Conservation (phyloP, 176 grass and related monocot species). For the Puccinellia tenuiflora region DNA sequence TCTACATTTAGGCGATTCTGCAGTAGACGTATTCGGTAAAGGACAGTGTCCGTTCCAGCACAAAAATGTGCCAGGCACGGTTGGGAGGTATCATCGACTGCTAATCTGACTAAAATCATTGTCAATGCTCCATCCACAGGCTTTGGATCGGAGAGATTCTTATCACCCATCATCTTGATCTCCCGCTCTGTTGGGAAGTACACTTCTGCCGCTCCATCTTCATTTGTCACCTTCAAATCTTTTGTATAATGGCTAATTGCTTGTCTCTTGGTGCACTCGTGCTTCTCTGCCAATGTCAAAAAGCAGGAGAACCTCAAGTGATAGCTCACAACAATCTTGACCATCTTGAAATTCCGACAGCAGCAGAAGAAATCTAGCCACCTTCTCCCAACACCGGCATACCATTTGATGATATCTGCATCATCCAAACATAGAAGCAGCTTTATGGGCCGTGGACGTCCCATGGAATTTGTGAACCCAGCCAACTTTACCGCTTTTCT, state of each 20-base stretch:
- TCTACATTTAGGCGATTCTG: constrained; percentile 87
- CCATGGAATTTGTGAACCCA: constrained; percentile 89
- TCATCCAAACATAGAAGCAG: constrained; percentile 88
- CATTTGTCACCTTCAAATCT: constrained; percentile 67
- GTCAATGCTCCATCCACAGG: constrained; percentile 78
- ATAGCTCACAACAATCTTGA: constrained; percentile 79
- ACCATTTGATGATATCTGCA: constrained; percentile 90
- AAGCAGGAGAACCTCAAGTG: constrained; percentile 98
- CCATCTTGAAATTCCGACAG: constrained; percentile 80
- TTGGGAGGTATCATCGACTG: constrained; percentile 40
- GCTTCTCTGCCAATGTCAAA: constrained; percentile 87
- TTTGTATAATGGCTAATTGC: constrained; percentile 87
- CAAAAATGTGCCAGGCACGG: constrained; percentile 82
- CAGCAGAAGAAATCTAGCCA: constrained; percentile 97
- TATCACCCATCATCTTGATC: constrained; percentile 94
- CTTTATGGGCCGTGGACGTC: constrained; percentile 71
- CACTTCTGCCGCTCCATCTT: constrained; percentile 40
- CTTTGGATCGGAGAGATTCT: constrained; percentile 64
- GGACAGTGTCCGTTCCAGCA: constrained; percentile 41
- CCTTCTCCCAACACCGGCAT: constrained; percentile 72
- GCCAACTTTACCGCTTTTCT: constrained; percentile 74
- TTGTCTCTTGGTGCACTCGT: constrained; percentile 79
- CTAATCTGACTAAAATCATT: constrained; percentile 70
- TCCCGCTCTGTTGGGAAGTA: constrained; percentile 80
- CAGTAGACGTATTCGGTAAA: constrained; percentile 78